phyloP scores from a whole-genome alignment of 352 stramenopile species.

The Globisporangium irregulare region DNA sequence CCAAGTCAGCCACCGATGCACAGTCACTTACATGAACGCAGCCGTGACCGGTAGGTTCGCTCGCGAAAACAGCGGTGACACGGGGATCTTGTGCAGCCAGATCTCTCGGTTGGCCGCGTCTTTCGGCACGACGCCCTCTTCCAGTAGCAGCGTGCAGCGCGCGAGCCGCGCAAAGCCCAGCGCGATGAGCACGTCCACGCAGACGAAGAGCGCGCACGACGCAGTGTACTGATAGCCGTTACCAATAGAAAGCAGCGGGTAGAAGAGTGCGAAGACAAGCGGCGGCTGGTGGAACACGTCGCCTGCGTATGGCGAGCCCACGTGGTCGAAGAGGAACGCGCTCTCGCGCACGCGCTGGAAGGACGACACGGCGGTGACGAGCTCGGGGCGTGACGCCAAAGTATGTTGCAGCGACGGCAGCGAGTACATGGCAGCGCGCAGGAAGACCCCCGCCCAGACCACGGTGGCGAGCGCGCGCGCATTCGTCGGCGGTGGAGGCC shows the following conservation, averaged over 20 bases:
- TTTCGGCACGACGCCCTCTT: slow-evolving; percentile 43
- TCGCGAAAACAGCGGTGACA: slow-evolving; percentile 64
- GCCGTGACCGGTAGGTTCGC: slow-evolving; percentile 42
- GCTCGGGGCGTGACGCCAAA: slow-evolving; percentile 54
- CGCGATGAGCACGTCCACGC: slow-evolving; percentile 54
- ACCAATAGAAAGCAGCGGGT: slow-evolving; percentile 22
- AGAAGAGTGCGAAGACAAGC: slow-evolving; percentile 70
- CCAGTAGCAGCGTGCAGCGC: slow-evolving; percentile 32
- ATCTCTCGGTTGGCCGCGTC: slow-evolving; percentile 43
- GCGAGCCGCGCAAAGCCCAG: slow-evolving; percentile 59
- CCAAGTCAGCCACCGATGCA: neutral
- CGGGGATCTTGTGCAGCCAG: slow-evolving; percentile 65
- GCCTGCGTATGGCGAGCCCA: slow-evolving; percentile 61
- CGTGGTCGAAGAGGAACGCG: slow-evolving; percentile 45
- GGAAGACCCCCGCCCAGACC: slow-evolving; percentile 29
- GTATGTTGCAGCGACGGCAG: slow-evolving; percentile 31
- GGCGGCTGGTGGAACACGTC: slow-evolving; percentile 84
- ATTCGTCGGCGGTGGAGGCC: neutral
- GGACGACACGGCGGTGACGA: slow-evolving; percentile 61
- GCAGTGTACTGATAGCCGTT: slow-evolving; percentile 28
- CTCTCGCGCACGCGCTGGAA: slow-evolving; percentile 60
- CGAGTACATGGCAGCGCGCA: slow-evolving; percentile 40
- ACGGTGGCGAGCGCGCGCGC: slow-evolving; percentile 18
- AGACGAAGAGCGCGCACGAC: slow-evolving; percentile 41
- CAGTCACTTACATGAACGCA: slow-evolving; percentile 42